Percentiles rank a stretch among this genome's conserved stretches.
Conservation (phyloP, 345 rosid genomes). For the Bruguiera sexangula region DNA sequence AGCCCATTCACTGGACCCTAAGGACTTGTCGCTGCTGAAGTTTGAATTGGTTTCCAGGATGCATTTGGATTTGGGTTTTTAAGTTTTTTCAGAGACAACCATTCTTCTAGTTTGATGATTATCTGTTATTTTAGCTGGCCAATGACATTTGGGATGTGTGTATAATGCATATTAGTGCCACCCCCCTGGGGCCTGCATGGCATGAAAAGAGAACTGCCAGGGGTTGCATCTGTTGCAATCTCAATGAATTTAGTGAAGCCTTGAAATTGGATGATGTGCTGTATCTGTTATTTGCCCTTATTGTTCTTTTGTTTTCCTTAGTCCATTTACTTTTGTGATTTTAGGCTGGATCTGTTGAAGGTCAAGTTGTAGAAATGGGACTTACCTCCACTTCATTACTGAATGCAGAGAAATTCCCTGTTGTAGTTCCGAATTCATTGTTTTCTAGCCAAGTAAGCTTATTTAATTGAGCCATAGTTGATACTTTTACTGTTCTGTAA, state of each 20-base stretch:
- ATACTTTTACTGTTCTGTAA: too few species aligned
- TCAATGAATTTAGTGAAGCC: neutral
- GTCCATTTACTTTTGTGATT: constrained; percentile 6
- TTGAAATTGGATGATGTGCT: neutral
- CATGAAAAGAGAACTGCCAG: too few species aligned
- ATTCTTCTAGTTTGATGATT: too few species aligned
- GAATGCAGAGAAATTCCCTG: constrained; percentile 77
- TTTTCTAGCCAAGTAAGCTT: constrained; percentile 86
- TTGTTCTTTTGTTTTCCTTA: constrained; percentile 1
- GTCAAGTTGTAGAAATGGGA: constrained; percentile 92
- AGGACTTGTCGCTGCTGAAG: neutral
- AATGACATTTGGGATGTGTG: too few species aligned
- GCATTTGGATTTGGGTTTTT: neutral
- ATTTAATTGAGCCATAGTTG: too few species aligned
- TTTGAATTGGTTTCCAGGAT: neutral
- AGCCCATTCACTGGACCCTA: neutral
- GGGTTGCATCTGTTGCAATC: neutral
- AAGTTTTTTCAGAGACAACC: neutral
- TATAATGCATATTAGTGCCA: too few species aligned
- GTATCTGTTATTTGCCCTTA: neutral
- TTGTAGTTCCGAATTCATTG: constrained; percentile 83
- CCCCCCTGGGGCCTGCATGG: too few species aligned
- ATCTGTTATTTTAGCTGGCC: too few species aligned
- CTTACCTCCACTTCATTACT: constrained; percentile 75
- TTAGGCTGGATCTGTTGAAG: constrained; percentile 91